Evolutionary conservation across 2,329 filamentous ascomycete species (phyloP).

Genomic region (Penicillium brevicompactum): DNA sequence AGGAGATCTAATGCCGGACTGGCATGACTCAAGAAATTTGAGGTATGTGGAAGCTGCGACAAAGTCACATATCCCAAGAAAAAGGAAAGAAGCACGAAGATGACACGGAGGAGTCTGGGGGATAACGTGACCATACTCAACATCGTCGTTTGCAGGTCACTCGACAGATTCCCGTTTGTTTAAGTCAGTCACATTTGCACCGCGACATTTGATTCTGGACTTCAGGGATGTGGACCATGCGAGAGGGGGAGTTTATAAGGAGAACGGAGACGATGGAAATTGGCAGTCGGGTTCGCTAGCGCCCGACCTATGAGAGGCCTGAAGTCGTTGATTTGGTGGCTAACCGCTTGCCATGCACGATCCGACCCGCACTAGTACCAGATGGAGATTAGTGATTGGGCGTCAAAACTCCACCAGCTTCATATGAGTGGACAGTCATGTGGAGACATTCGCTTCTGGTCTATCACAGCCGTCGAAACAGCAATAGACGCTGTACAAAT

Average conservation of each 20-base stretch:
- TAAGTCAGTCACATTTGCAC: not conserved
- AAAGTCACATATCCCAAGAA: not conserved
- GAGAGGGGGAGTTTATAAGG: not conserved
- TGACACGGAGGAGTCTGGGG: not conserved
- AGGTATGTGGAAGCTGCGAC: not conserved
- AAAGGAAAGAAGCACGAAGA: not conserved
- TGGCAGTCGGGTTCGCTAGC: not conserved
- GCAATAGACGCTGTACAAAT: not conserved
- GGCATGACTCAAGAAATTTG: not conserved
- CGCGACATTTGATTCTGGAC: not conserved
- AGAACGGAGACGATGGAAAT: not conserved
- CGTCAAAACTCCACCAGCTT: not conserved
- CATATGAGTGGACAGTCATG: not conserved
- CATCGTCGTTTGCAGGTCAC: not conserved
- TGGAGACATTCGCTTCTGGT: not conserved
- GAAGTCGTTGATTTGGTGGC: not conserved
- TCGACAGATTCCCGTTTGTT: too few relatives aligned
- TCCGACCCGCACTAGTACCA: not conserved
- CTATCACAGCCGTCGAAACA: not conserved
- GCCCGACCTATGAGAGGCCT: not conserved
- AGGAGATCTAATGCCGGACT: not conserved
- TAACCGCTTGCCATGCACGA: not conserved
- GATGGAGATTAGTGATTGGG: not conserved
- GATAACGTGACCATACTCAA: not conserved
- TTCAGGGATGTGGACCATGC: not conserved